phyloP scores from a whole-genome alignment of 495 filamentous ascomycete species.

The Neurospora sp. region DNA sequence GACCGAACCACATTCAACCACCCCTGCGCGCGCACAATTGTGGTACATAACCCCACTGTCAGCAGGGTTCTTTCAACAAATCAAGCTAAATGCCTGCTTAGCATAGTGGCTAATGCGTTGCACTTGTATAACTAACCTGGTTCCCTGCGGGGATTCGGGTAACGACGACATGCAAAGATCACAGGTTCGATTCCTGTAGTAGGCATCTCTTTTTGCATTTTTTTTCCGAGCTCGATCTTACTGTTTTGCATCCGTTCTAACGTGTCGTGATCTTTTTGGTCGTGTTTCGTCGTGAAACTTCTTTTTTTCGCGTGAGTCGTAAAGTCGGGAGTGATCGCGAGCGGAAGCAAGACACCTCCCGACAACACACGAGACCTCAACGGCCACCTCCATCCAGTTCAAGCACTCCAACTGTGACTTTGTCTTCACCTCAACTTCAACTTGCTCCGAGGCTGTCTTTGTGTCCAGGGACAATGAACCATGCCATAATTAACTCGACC shows the following conservation, averaged over 20 bases:
- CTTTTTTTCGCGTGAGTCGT: too few species aligned
- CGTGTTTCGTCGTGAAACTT: too few species aligned
- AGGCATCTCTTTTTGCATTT: neutral
- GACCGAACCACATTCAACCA: too few species aligned
- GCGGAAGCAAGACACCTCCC: too few species aligned
- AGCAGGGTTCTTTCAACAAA: neutral
- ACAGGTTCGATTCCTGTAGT: constrained; percentile 1
- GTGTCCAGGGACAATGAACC: neutral
- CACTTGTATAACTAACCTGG: neutral
- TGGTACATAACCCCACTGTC: neutral
- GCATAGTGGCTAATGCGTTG: constrained; percentile 1
- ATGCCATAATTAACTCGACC: neutral
- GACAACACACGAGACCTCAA: too few species aligned
- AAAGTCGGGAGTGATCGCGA: too few species aligned
- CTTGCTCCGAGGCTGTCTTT: neutral
- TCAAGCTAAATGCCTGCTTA: neutral
- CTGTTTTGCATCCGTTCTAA: too few species aligned
- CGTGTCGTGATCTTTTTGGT: too few species aligned
- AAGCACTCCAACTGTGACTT: too few species aligned
- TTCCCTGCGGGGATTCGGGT: neutral
- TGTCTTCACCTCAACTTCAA: too few species aligned
- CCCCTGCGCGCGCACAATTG: too few species aligned
- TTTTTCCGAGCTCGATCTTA: neutral
- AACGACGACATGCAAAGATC: neutral
- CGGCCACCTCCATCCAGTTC: too few species aligned